Base-by-base conservation (phyloP, 495 filamentous ascomycete genomes). In the Lasiosphaeris hirsuta region DNA sequence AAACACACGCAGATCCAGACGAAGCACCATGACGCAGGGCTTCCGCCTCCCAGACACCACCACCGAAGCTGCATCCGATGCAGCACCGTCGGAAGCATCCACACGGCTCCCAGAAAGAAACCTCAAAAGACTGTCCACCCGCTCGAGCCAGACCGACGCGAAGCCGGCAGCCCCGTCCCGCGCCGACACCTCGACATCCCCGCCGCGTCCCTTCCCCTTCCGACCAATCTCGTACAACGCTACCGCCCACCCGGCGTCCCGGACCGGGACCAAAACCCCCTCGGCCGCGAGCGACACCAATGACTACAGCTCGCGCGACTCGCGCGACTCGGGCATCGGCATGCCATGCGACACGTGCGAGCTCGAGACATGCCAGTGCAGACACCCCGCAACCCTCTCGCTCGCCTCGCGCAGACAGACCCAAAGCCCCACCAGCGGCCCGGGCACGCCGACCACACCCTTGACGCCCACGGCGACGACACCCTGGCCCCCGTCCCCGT, bases 251-350 rank as follows among this genome's bases (percentile, higher is more conserved):
- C 34, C 10, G 14, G 17, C 9, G 43, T 38, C 17, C n/a, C 34
- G 36, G 11, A 39, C 41, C 2, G 1, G 3, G 42, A 18, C 37
- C n/a, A 19, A 46, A 1, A 30, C 18, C 7, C 30, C 14, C 4
- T 15, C 15, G 11, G 19, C 39, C 48, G 15, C 50, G 49, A 9
- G n/a, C 33, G 15, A 1, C 34, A 14, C 10, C 35, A 30, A 45
- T 13, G 40, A 56, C 50, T 10, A n/a, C 51, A 49, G 35, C 41
- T 33, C 54, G 0, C 61, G 61, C 33, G 58, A 67, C 39, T 56
- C 61, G 0, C 43, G 58, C 14, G 61, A 67, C 61, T 67, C 61
- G 11, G 64, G 59, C 5, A 67, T 64, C 14, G 54, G 61, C 30
- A 62, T 67, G 11, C 41, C 56, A 1, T 62, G 64, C 43, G 55